phyloP scores from a whole-genome alignment of 805 yeast species.

The Wickerhamiella bombiphila region DNA sequence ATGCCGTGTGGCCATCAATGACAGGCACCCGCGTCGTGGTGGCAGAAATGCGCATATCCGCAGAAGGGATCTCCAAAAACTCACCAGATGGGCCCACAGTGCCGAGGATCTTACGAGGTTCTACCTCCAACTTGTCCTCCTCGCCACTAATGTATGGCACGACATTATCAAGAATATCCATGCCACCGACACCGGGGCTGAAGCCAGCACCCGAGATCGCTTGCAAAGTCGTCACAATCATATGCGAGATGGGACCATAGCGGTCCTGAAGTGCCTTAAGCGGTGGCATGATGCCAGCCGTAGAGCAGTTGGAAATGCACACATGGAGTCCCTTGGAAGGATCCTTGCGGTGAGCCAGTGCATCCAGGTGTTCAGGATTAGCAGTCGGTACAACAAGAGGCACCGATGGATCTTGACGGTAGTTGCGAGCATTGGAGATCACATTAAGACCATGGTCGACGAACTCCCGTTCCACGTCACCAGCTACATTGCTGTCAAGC shows the following conservation, averaged over 20 bases:
- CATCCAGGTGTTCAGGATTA: constrained; percentile 77
- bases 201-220: constrained; percentile 98
- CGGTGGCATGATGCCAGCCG: constrained; percentile 96
- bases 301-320: constrained; percentile 95
- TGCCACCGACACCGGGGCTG: constrained; percentile 93
- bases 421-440: constrained; percentile 91
- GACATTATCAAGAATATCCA: constrained; percentile 85
- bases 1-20: constrained; percentile 94
- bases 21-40: constrained; percentile 96
- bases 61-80: constrained; percentile 26
- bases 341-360: constrained; percentile 37
- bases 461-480: constrained; percentile 77
- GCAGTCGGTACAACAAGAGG: constrained; percentile 93
- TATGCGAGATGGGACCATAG: constrained; percentile 79
- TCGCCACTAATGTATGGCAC: constrained; percentile 93
- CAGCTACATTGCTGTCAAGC: constrained; percentile 84
- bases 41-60: constrained; percentile 74
- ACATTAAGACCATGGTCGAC: constrained; percentile 69
- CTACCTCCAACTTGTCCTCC: constrained; percentile 98
- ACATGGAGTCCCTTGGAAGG: constrained; percentile 56
- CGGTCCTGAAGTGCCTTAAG: constrained; percentile 80
- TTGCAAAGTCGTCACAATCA: constrained; percentile 85
- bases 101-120: constrained; percentile 89
- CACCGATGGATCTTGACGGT: constrained; percentile 72
- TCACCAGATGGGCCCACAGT: constrained; percentile 27